Conservation (phyloP, 2,329 filamentous ascomycete genomes). For the Boeremia exigua region DNA sequence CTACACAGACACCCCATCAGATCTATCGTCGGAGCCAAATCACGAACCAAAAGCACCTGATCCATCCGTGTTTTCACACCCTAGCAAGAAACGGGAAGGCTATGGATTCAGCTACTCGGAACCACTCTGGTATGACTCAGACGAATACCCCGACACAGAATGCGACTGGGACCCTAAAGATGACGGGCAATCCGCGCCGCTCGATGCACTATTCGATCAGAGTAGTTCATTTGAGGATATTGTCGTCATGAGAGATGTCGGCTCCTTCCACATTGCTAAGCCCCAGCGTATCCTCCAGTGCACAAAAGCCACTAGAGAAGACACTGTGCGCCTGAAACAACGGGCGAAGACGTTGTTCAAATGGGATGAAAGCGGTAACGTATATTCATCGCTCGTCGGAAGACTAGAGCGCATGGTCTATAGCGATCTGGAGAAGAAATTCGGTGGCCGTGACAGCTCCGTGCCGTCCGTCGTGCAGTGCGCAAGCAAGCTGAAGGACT, state of each 20-base stretch:
- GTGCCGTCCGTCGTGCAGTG: constrained; percentile 9
- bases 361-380: constrained; percentile 25
- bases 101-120: constrained; percentile 37
- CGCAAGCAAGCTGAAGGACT: constrained; percentile 26
- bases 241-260: constrained; percentile 31
- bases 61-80: constrained; percentile 20
- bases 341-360: constrained; percentile 24
- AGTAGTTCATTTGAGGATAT: constrained; percentile 31
- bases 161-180: constrained; percentile 22
- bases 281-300: constrained; percentile 28
- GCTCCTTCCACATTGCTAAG: constrained; percentile 25
- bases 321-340: constrained; percentile 26
- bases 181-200: not conserved
- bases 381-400: constrained; percentile 22
- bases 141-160: constrained; percentile 33
- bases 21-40: constrained; percentile 7
- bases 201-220: constrained; percentile 1
- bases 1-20: constrained; percentile 8
- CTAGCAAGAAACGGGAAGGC: constrained; percentile 27
- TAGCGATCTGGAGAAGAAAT: constrained; percentile 4
- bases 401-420: constrained; percentile 13
- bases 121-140: constrained; percentile 27
- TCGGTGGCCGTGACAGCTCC: not conserved
- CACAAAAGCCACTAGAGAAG: constrained; percentile 30
- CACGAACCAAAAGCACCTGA: constrained; percentile 8